phyloP scores from a whole-genome alignment of 345 rosid genomes.

The Psidium friedrichsthalianum region DNA sequence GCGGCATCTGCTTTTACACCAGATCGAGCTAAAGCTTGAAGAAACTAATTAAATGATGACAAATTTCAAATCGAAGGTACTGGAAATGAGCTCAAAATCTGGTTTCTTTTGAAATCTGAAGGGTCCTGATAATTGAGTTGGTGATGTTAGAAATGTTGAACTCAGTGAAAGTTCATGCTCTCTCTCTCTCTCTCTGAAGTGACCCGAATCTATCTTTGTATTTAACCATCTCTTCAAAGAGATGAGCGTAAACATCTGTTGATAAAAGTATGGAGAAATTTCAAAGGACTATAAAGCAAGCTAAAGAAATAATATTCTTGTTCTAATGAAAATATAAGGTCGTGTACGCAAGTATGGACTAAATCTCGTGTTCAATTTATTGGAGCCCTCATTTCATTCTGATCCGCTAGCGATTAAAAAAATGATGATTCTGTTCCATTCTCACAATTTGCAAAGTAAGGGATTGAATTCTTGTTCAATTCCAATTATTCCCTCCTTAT shows the following conservation, averaged over 20 bases:
- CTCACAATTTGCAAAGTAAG: background rate
- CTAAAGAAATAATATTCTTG: background rate
- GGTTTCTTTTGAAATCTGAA: background rate
- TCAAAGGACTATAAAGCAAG: background rate
- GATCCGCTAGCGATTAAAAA: background rate
- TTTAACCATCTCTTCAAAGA: background rate
- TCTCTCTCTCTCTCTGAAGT: background rate
- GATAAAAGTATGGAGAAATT: background rate
- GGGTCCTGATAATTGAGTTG: background rate
- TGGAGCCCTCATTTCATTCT: background rate
- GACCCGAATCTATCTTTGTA: background rate
- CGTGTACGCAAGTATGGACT: background rate
- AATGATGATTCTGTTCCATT: too few relatives aligned
- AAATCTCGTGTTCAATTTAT: background rate
- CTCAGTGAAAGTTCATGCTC: background rate
- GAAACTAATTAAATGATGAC: background rate
- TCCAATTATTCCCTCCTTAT: background rate
- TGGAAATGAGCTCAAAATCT: background rate
- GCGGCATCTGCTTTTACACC: slow-evolving; percentile 47
- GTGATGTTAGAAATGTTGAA: background rate
- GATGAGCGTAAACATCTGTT: background rate
- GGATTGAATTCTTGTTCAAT: background rate
- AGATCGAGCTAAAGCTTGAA: slow-evolving; percentile 22
- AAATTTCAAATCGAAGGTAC: background rate
- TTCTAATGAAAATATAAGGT: background rate